A percentile compares a stretch with the other conserved stretches of the same genome.
These are phyloP conservation scores for Tephrocybe sp. DNA, from an alignment of 768 basidiomycete species.

Conservation along the genomic window DNA sequence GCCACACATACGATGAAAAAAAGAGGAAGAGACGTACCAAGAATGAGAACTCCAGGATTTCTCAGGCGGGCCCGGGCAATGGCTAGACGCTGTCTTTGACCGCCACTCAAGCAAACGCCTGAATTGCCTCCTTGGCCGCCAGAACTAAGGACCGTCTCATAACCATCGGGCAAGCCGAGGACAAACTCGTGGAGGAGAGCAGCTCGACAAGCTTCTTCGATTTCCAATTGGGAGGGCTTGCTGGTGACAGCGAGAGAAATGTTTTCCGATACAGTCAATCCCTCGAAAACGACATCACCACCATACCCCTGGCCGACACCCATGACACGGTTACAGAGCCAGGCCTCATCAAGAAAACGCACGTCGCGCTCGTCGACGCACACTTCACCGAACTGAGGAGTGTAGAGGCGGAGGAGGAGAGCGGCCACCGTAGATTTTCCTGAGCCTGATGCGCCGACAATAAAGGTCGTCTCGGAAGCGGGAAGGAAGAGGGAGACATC, in stretches of 20 bases:
- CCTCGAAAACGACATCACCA: constrained; percentile 73
- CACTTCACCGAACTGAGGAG: constrained; percentile 60
- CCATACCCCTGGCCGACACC: constrained; percentile 66
- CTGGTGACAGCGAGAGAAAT: constrained; percentile 67
- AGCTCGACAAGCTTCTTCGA: constrained; percentile 77
- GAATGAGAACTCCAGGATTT: constrained; percentile 85
- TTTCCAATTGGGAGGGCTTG: constrained; percentile 64
- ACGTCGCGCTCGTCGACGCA: constrained; percentile 81
- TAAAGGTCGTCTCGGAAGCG: constrained; percentile 81
- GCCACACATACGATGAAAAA: background rate
- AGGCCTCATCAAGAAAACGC: constrained; percentile 67
- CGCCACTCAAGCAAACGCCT: constrained; percentile 77
- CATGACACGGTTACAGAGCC: constrained; percentile 67
- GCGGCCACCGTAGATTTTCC: constrained; percentile 91
- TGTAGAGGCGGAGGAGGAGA: constrained; percentile 79
- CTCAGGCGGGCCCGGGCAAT: constrained; percentile 84
- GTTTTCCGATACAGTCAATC: constrained; percentile 80
- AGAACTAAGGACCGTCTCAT: constrained; percentile 77
- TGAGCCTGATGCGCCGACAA: constrained; percentile 88
- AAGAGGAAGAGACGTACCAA: constrained; percentile 56
- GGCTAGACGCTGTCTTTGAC: constrained; percentile 88
- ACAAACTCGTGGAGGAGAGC: constrained; percentile 90
- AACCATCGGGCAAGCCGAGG: constrained; percentile 78
- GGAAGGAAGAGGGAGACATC: constrained; percentile 65
- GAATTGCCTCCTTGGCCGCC: constrained; percentile 33